Base-by-base conservation (phyloP, 345 rosid genomes). In the Passiflora organensis region DNA sequence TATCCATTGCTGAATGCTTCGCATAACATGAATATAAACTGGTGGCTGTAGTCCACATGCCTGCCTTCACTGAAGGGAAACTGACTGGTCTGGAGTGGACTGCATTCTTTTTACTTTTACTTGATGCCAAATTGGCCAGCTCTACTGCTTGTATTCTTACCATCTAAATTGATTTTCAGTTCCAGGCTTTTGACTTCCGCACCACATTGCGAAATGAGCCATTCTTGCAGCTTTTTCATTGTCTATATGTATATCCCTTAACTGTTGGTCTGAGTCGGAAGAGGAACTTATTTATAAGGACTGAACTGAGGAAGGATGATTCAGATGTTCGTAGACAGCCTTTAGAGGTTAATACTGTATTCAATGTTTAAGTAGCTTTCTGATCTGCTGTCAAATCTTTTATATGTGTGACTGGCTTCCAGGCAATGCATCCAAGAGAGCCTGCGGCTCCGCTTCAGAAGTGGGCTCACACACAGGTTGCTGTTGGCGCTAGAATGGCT, bases 161-260 rank as follows among this genome's bases (percentile, higher is more conserved):
- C 22, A 22, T 59, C 56, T 49, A 59, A 23, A 32, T 68, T 62
- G 36, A 62, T 44, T 62, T 76, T 19, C 86, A 82, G 89, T 83
- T 86, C 66, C 86, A 86, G 78, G 95, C 95, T 59, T 93, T 93
- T 62, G 99, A 93, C 77, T 93, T 93, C 82, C 85, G 96, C 55
- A 82, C 95, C 50, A 84, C 89, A 43, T 71, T 83, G 74, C 79
- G 96, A 71, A 93, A 93, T 16, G 95, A 93, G 82, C 99, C 99
- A 47, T 93, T 93, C 82, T 74, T 80, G 80, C 96, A 93, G 67
- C 96, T 82, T 63, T 93, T 93, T 71, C 99, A 93, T 70, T 89
- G 80, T 72, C 82, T 89, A n/a, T 93, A 89, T 71, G 86, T 84
- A 51, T 86, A 93, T 74, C 99, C 99, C 13, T 68, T 76, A 66